phyloP scores from a whole-genome alignment of 179 eudicot species.

The Pouteria campechiana region DNA sequence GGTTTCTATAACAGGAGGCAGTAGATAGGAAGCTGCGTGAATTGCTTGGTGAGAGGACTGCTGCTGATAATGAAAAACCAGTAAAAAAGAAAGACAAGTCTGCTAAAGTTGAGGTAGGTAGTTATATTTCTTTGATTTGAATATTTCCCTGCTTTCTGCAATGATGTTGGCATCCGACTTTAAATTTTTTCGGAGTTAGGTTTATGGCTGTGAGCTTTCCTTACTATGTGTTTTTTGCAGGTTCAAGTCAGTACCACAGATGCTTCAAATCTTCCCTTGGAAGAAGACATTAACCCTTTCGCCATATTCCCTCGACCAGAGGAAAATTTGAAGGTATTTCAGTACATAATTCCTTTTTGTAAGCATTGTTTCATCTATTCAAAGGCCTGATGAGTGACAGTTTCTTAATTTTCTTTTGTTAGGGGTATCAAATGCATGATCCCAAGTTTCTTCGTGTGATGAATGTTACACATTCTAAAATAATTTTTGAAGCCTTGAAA shows the following conservation, averaged over 20 bases:
- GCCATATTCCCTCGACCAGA: slow-evolving; percentile 80
- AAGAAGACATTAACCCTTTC: slow-evolving; percentile 87
- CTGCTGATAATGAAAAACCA: slow-evolving; percentile 89
- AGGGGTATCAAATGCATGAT: background rate
- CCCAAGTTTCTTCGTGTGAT: no score
- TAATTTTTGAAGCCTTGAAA: no score
- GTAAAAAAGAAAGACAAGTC: slow-evolving; percentile 89
- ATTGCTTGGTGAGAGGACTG: slow-evolving; percentile 78
- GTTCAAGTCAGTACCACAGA: slow-evolving; percentile 30
- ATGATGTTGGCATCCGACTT: background rate
- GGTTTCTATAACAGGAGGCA: slow-evolving; percentile 40
- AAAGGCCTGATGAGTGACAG: background rate
- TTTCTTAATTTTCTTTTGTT: background rate
- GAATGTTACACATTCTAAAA: no score
- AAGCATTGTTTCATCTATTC: background rate
- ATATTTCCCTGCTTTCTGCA: slow-evolving; percentile 1
- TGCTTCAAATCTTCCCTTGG: slow-evolving; percentile 40
- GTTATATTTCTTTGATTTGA: background rate
- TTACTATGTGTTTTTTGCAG: slow-evolving; percentile 15
- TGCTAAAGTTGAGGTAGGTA: slow-evolving; percentile 58
- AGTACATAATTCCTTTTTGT: background rate
- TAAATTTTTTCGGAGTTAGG: background rate
- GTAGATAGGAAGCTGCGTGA: slow-evolving; percentile 54
- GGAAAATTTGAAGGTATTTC: slow-evolving; percentile 65
- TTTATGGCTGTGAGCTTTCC: background rate